Conservation (phyloP, 495 filamentous ascomycete genomes). For the Apodospora peruviana region DNA sequence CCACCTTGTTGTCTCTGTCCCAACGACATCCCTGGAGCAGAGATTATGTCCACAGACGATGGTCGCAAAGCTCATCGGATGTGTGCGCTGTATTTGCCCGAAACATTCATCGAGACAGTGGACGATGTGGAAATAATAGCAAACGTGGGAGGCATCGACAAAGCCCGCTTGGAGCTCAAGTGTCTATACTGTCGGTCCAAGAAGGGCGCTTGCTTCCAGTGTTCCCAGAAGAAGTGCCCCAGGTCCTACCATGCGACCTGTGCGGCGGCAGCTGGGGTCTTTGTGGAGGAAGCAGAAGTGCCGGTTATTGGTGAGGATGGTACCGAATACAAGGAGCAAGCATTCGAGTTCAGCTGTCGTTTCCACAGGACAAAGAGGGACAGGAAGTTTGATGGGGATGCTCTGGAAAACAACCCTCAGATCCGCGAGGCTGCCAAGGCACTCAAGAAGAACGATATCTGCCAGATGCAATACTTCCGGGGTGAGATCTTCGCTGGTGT, state of each 20-base stretch:
- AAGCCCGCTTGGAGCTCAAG: constrained; percentile 82
- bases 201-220: constrained; percentile 94
- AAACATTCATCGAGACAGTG: constrained; percentile 77
- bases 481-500: constrained; percentile 86
- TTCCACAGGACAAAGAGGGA: constrained; percentile 86
- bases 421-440: constrained; percentile 63
- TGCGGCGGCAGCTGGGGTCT: constrained; percentile 82
- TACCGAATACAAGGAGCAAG: constrained; percentile 81
- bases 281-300: constrained; percentile 78
- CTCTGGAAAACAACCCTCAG: constrained; percentile 63
- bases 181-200: constrained; percentile 93
- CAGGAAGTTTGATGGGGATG: constrained; percentile 58
- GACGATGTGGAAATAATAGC: constrained; percentile 65
- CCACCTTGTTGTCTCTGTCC: constrained; percentile 93
- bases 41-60: constrained; percentile 81
- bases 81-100: constrained; percentile 85
- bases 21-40: constrained; percentile 80
- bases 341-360: constrained; percentile 87
- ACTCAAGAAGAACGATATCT: constrained; percentile 67
- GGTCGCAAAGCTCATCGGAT: constrained; percentile 82
- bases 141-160: constrained; percentile 74
- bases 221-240: constrained; percentile 89
- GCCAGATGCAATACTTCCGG: constrained; percentile 82
- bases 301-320: constrained; percentile 89
- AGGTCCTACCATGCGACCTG: constrained; percentile 94